These are phyloP conservation scores for Neohortaea acidophila DNA, from an alignment of 495 filamentous ascomycete species.

Conservation along the genomic window DNA sequence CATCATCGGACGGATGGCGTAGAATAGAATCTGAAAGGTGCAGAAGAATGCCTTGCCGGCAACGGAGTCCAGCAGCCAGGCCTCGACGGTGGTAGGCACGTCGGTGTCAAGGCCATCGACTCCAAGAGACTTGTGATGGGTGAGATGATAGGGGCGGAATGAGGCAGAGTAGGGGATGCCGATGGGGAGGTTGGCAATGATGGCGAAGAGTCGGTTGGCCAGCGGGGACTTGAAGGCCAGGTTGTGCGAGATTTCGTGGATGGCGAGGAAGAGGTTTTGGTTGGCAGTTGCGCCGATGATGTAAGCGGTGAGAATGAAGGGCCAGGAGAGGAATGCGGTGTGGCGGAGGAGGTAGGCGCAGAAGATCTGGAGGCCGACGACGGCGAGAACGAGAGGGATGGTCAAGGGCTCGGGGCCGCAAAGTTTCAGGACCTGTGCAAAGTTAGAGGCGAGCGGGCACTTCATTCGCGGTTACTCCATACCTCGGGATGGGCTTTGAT, in stretches of 20 bases:
- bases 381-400: slow-evolving; percentile 76
- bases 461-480: slow-evolving; percentile 9
- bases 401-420: slow-evolving; percentile 94
- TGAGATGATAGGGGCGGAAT: slow-evolving; percentile 97
- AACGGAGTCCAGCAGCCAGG: slow-evolving; percentile 87
- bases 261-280: slow-evolving; percentile 97
- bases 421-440: slow-evolving; percentile 73
- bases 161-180: slow-evolving; percentile 91
- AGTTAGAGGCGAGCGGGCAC: background rate
- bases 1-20: slow-evolving; percentile 94
- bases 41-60: slow-evolving; percentile 98
- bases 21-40: slow-evolving; percentile 99
- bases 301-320: slow-evolving; percentile 76
- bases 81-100: slow-evolving; percentile 82
- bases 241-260: slow-evolving; percentile 98
- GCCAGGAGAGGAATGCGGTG: slow-evolving; percentile 65
- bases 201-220: slow-evolving; percentile 71
- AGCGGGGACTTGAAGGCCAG: slow-evolving; percentile 78
- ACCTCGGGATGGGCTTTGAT: slow-evolving; percentile 99
- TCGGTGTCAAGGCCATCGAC: slow-evolving; percentile 94
- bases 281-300: slow-evolving; percentile 89
- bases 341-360: slow-evolving; percentile 68
- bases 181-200: slow-evolving; percentile 92
- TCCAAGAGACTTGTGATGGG: slow-evolving; percentile 96
- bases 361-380: slow-evolving; percentile 66